Evolutionary conservation across 768 basidiomycete species (phyloP).

Genomic region (Leucocoprinus leucothites): DNA sequence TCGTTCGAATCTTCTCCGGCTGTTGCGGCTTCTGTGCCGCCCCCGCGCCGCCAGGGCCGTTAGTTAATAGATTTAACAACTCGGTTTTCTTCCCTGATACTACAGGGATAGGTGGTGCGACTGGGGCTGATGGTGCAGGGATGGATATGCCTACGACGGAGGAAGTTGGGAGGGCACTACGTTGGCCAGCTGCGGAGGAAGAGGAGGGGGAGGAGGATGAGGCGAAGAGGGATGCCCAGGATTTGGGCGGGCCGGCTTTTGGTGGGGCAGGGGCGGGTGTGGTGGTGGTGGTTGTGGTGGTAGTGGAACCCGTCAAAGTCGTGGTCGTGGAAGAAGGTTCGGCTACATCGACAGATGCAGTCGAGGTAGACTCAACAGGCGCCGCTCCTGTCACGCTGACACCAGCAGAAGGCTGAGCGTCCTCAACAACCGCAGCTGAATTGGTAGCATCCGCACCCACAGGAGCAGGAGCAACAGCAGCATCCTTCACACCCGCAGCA

Average conservation of each 20-base stretch:
- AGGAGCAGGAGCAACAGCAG: no score
- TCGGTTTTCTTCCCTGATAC: conserved; percentile 42
- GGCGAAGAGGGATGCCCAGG: conserved; percentile 73
- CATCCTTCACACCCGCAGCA: no score
- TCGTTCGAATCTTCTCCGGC: conserved; percentile 45
- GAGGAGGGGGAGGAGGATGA: conserved; percentile 33
- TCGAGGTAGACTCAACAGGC: no score
- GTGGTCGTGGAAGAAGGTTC: no score
- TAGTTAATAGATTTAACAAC: conserved; percentile 51
- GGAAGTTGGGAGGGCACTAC: conserved; percentile 61
- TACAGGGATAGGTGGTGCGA: conserved; percentile 25
- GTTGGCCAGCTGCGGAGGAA: conserved; percentile 1
- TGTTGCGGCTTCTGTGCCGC: conserved; percentile 1
- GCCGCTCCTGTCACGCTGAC: no score
- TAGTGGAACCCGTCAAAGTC: no score
- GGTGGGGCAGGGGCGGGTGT: not conserved
- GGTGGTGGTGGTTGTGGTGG: no score
- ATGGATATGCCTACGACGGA: conserved; percentile 74
- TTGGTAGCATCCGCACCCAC: no score
- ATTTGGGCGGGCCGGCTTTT: conserved; percentile 39
- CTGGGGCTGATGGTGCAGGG: conserved; percentile 38
- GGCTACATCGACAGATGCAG: no score
- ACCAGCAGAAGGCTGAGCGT: no score
- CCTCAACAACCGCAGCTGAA: no score
- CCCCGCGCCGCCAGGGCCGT: conserved; percentile 22